Evolutionary conservation across 345 rosid genomes (phyloP).

Genomic region (Citrus hindsii): DNA sequence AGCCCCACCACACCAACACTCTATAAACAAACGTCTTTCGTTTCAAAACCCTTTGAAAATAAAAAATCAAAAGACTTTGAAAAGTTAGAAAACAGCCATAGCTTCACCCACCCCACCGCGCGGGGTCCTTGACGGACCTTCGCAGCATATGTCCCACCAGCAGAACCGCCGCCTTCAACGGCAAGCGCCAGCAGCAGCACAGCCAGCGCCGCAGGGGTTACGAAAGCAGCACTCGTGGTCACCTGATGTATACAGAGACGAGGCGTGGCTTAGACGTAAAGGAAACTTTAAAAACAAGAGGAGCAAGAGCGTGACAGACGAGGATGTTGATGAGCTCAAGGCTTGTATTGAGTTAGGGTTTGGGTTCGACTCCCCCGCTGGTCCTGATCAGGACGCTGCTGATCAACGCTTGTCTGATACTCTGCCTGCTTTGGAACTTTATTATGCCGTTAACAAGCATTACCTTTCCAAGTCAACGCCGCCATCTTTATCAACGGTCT

Average conservation of each 20-base stretch:
- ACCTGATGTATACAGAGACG: conserved; percentile 75
- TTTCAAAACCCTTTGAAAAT: background rate
- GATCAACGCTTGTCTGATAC: conserved; percentile 78
- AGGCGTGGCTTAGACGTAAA: conserved; percentile 81
- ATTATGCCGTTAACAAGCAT: conserved; percentile 71
- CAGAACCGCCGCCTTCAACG: background rate
- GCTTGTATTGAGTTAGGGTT: conserved; percentile 86
- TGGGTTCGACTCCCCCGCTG: conserved; percentile 54
- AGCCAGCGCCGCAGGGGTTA: conserved; percentile 26
- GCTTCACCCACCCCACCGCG: conserved; percentile 29
- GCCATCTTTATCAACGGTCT: conserved; percentile 36
- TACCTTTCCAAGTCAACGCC: conserved; percentile 40
- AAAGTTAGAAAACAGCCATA: conserved; percentile 28
- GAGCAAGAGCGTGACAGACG: conserved; percentile 85
- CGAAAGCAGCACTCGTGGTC: conserved; percentile 86
- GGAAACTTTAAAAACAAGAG: conserved; percentile 40
- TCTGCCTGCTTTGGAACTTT: conserved; percentile 80
- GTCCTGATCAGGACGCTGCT: conserved; percentile 30
- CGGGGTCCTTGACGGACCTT: conserved; percentile 36
- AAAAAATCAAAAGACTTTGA: background rate
- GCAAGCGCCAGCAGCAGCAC: conserved; percentile 1
- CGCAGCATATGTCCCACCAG: conserved; percentile 20
- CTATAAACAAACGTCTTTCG: conserved; percentile 5
- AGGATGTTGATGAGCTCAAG: conserved; percentile 90
- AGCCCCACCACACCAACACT: conserved; percentile 23